These are phyloP conservation scores for Lichtheimia ramosa DNA, from an alignment of 371 early-diverging fungal species.

Conservation along the genomic window DNA sequence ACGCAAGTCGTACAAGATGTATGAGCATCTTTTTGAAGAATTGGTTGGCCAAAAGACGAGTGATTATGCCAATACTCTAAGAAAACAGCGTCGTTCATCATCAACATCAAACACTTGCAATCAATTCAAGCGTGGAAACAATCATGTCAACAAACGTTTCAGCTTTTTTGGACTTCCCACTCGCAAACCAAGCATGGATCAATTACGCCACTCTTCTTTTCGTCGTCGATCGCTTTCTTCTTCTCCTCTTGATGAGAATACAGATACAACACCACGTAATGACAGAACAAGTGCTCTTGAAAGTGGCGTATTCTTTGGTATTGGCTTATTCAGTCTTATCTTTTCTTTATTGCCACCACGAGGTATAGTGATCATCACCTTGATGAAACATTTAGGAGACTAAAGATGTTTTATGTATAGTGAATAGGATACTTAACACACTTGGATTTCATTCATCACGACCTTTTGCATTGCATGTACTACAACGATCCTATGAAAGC, in stretches of 20 bases:
- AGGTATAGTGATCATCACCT: conserved; percentile 21
- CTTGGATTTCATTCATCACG: conserved; percentile 51
- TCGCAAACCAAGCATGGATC: conserved; percentile 20
- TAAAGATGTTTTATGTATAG: conserved; percentile 11
- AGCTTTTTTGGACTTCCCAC: conserved; percentile 21
- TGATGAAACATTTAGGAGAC: not conserved
- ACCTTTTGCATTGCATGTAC: conserved; percentile 44
- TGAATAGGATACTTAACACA: conserved; percentile 44
- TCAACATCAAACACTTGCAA: not conserved
- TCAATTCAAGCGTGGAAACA: not conserved
- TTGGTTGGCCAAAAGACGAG: conserved; percentile 41
- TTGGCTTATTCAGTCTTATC: conserved; percentile 45
- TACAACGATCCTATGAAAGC: conserved; percentile 36
- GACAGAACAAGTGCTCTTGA: conserved; percentile 25
- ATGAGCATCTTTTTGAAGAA: conserved; percentile 46
- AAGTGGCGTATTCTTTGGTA: conserved; percentile 48
- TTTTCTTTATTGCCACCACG: conserved; percentile 49
- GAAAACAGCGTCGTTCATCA: conserved; percentile 8
- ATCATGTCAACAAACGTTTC: conserved; percentile 21
- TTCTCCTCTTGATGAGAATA: not conserved
- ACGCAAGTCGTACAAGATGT: conserved; percentile 48
- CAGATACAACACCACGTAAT: not conserved
- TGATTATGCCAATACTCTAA: conserved; percentile 32
- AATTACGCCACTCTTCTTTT: not conserved
- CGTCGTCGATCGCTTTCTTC: conserved; percentile 1